Evolutionary conservation across 2,329 filamentous ascomycete genomes (phyloP), one percentile per base, ranked within the genome.

Genomic region (Apiospora rasikravindrae): DNA sequence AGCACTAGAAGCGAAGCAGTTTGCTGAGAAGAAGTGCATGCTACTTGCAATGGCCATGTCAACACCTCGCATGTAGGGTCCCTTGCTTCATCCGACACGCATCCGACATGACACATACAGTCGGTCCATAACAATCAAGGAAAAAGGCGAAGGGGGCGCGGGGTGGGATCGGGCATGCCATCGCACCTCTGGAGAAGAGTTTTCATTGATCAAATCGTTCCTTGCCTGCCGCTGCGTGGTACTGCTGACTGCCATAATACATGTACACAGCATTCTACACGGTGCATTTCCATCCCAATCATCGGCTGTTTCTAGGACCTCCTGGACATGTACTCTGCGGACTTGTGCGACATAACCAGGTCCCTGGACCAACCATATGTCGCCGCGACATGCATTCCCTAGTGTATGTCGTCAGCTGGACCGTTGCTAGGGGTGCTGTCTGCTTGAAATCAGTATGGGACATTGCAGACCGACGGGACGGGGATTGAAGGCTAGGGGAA

Each of bases 401-500:
- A 64, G 33, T 10, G 57, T 10, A 64, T 40, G 57, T n/a, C 57
- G 33, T 64, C 57, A 64, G 57, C 57, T 64, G 57, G 19, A 33
- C 57, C 57, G 57, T 64, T n/a, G 19, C 57, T 40, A 33, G 53
- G 26, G 57, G 19, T 22, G 33, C 29, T n/a, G 40, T 8, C 57
- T 64, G 33, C 57, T 33, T 40, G 33, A 14, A n/a, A 24, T 40
- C 57, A 64, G 37, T 37, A 37, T 64, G 57, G 57, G 57, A 40
- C 22, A 33, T 24, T 40, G 57, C 57, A 64, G 57, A 40, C 57
- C 57, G 33, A 64, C 57, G 57, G 57, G 33, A 64, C 57, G 57
- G 29, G 11, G 14, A n/a, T 37, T 40, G 33, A 7, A 40, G 29
- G 57, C 57, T 24, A 19, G 33, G 57, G 57, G 37, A 64, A 37